Conservation (phyloP, 257 asterid genomes). For the Jasminum sambac region DNA sequence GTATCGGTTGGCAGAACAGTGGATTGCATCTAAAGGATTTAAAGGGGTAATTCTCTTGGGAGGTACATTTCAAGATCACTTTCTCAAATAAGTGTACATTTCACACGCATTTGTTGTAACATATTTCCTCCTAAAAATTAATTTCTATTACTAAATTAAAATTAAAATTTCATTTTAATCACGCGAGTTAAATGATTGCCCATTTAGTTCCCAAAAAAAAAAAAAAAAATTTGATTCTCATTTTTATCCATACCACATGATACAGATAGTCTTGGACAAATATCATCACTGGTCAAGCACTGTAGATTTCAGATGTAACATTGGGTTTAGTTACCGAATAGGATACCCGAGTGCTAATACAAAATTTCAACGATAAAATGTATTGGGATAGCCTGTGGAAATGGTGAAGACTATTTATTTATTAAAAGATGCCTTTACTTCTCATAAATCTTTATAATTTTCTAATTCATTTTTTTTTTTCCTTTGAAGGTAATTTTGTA, state of each 20-base stretch:
- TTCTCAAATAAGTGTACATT: background rate
- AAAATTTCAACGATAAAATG: too few species aligned
- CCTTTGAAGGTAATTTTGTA: too few species aligned
- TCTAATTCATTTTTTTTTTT: background rate
- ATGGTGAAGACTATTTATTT: too few species aligned
- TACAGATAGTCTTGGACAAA: too few species aligned
- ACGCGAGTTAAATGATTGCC: too few species aligned
- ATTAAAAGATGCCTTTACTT: background rate
- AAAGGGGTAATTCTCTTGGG: constrained; percentile 66
- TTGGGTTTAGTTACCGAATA: too few species aligned
- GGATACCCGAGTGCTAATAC: too few species aligned
- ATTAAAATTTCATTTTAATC: background rate
- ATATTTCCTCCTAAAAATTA: background rate
- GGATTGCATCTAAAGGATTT: constrained; percentile 50
- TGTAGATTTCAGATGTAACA: too few species aligned
- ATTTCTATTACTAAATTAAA: background rate
- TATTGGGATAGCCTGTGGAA: too few species aligned
- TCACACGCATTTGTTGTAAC: background rate
- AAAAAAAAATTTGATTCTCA: too few species aligned
- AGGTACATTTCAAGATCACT: constrained; percentile 40
- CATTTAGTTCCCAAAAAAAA: too few species aligned
- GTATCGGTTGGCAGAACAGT: constrained; percentile 79
- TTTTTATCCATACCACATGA: background rate
- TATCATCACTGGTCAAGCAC: too few species aligned
- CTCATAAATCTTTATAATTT: background rate